Base-by-base conservation (phyloP, 148 eudicot genomes). In the Camellia lanceoleosa region DNA sequence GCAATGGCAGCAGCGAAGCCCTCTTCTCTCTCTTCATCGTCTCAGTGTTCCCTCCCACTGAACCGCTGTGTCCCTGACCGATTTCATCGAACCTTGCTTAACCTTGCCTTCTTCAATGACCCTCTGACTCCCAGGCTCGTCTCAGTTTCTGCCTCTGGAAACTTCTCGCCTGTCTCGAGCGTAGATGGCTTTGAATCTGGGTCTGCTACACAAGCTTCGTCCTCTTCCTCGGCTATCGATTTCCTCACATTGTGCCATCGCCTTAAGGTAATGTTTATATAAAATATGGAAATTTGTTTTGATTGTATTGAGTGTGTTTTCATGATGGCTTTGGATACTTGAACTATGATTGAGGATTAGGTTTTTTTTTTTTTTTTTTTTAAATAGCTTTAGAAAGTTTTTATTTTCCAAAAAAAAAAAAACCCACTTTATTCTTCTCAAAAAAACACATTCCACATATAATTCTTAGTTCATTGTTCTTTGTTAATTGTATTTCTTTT, bases 221-320 rank as follows among this genome's bases (percentile, higher is more conserved):
- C 91, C 10, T 79, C 93, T 20, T 87, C 92, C 4, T 87, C 88
- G 16, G 89, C 91, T 68, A 92, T 94, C 83, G 95, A 94, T 89
- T 94, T 94, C 74, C 98, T 94, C 83, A 91, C 95, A 20, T 63
- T 94, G 83, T 94, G 98, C 82, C 91, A 90, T 78, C 78, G 93
- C 52, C 94, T 94, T 47, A 94, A 92, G 97, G 97, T 91, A 75
- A 30, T 54, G 44, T 66, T 23, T 5, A 0, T 12, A 10, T 5
- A 4, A 23, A 61, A 8, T 2, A 12, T 49, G 11, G 41, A 5
- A 2, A 13, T 3, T 71, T 11, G 38, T 0, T 66, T 52, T 73
- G 54, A 43, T 73, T 76, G 49, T 60, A 44, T 19, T 64, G 52
- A 49, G 5, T 49, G 52, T 49, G 7, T 68, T 15, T 30, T 3